Evolutionary conservation across 73 alveolate genomes (phyloP).

Genomic region (Tetrahymena elliotti): DNA sequence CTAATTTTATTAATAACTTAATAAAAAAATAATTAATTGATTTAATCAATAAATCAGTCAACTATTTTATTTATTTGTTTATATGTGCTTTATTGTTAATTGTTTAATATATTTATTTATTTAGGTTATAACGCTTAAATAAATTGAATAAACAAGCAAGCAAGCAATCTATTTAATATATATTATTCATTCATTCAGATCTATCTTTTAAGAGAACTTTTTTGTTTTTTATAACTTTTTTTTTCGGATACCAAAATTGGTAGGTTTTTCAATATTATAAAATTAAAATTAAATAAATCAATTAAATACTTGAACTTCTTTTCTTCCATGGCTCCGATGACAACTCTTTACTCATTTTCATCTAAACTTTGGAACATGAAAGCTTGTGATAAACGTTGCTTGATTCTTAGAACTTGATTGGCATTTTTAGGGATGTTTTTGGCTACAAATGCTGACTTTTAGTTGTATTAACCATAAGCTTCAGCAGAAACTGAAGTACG

Average conservation of each 20-base stretch:
- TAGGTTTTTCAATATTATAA: neutral
- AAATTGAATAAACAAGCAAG: too few species aligned
- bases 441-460: conserved; percentile 60
- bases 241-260: neutral
- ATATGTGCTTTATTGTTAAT: neutral
- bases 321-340: conserved; percentile 94
- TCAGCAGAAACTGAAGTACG: conserved; percentile 80
- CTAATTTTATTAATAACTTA: too few species aligned
- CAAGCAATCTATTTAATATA: neutral
- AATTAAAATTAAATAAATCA: neutral
- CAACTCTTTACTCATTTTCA: conserved; percentile 79
- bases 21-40: too few species aligned
- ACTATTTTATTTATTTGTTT: neutral
- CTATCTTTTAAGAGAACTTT: neutral
- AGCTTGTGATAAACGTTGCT: conserved; percentile 57
- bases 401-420: conserved; percentile 56
- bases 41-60: neutral
- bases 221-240: neutral
- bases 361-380: conserved; percentile 81
- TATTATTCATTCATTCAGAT: neutral
- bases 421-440: conserved; percentile 58
- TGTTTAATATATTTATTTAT: too few species aligned
- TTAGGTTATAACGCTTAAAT: neutral
- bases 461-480: conserved; percentile 83
- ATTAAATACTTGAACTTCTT: conserved; percentile 42